Percentiles rank a stretch among this genome's conserved stretches.
phyloP scores from a whole-genome alignment of 164 flowering plant species.

The Malania oleifera region DNA sequence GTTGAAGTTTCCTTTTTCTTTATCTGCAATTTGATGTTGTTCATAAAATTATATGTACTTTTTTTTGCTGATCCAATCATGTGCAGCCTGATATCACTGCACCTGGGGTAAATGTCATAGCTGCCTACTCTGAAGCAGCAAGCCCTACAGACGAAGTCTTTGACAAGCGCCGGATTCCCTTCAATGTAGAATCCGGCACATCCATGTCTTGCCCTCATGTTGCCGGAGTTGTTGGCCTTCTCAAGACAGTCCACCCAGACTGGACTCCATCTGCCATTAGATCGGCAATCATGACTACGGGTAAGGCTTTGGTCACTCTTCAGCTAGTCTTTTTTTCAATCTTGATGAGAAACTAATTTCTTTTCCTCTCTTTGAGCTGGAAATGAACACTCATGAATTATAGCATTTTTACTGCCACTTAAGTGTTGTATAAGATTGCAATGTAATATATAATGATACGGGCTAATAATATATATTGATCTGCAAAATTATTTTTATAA shows the following conservation, averaged over 20 bases:
- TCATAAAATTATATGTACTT: no score
- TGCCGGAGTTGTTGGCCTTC: conserved; percentile 44
- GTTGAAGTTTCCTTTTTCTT: background rate
- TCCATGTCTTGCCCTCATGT: conserved; percentile 56
- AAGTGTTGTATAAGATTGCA: no score
- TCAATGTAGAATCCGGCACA: conserved; percentile 30
- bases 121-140: conserved; percentile 24
- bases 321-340: background rate
- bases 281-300: conserved; percentile 46
- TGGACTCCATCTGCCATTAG: conserved; percentile 43
- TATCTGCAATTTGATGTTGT: no score
- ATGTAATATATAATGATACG: no score
- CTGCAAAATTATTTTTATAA: no score
- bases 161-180: conserved; percentile 25
- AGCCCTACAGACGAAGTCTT: conserved; percentile 14
- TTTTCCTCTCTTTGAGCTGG: no score
- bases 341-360: background rate
- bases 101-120: conserved; percentile 35
- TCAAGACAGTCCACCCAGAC: conserved; percentile 30
- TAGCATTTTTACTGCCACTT: no score
- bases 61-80: no score
- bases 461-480: no score
- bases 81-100: conserved; percentile 44
- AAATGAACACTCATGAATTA: no score
- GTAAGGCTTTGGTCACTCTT: conserved; percentile 7